These are phyloP conservation scores for Colletotrichum tabaci DNA, from an alignment of 2,329 filamentous ascomycete genomes.

Conservation along the genomic window DNA sequence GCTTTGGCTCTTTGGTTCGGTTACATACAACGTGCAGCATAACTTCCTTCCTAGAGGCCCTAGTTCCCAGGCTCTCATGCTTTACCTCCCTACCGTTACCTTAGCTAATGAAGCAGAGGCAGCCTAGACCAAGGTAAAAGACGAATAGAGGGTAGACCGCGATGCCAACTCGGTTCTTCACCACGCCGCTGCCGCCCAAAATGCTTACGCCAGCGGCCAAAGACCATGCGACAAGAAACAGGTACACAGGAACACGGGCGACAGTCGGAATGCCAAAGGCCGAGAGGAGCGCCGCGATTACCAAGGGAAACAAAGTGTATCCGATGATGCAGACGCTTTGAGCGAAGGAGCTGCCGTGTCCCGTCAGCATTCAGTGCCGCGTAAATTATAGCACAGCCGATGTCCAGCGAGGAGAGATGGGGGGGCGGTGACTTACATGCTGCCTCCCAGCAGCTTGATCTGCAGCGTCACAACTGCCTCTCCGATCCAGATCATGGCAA, in stretches of 20 bases:
- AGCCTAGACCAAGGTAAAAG: slow-evolving; percentile 94
- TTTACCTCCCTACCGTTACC: background rate
- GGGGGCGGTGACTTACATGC: slow-evolving; percentile 79
- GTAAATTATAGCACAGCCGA: background rate
- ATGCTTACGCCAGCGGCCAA: slow-evolving; percentile 97
- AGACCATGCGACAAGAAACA: slow-evolving; percentile 91
- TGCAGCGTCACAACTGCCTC: slow-evolving; percentile 98
- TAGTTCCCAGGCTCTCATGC: background rate
- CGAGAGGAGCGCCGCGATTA: slow-evolving; percentile 91
- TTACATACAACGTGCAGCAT: slow-evolving; percentile 2
- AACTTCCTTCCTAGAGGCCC: background rate
- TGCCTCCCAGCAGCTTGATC: slow-evolving; percentile 95
- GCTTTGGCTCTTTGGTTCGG: background rate
- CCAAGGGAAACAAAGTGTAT: slow-evolving; percentile 96
- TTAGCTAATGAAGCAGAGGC: slow-evolving; percentile 97
- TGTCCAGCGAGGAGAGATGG: slow-evolving; percentile 5
- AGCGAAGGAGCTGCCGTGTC: slow-evolving; percentile 84
- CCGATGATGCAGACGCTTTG: slow-evolving; percentile 98
- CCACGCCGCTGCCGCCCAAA: slow-evolving; percentile 92
- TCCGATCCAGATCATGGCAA: slow-evolving; percentile 96
- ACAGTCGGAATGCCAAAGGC: slow-evolving; percentile 85
- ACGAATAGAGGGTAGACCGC: slow-evolving; percentile 96
- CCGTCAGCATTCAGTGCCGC: slow-evolving; percentile 31
- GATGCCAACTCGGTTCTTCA: slow-evolving; percentile 93
- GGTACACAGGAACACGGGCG: slow-evolving; percentile 89